phyloP scores from a whole-genome alignment of 2,329 filamentous ascomycete species.

The Fusarium fujikuroi region DNA sequence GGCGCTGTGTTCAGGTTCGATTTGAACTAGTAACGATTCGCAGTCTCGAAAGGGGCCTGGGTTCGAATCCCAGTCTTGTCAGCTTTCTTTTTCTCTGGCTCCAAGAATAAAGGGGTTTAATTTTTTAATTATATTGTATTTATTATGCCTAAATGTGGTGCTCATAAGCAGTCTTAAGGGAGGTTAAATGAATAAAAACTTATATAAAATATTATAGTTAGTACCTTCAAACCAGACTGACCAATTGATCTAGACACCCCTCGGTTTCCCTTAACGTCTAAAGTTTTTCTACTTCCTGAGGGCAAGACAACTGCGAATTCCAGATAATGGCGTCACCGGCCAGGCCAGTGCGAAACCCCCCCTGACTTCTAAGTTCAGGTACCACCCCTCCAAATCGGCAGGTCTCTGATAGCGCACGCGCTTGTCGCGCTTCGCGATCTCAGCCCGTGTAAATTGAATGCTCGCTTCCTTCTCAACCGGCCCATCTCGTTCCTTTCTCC shows the following conservation, averaged over 20 bases:
- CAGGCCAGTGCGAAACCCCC: conserved; percentile 20
- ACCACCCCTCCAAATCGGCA: conserved; percentile 20
- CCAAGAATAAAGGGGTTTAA: not conserved
- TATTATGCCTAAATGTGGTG: not conserved
- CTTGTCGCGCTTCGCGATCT: conserved; percentile 34
- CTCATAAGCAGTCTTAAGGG: not conserved
- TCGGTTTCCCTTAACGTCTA: not conserved
- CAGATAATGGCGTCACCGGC: conserved; percentile 19
- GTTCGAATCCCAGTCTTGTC: conserved; percentile 40
- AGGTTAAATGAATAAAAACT: not conserved
- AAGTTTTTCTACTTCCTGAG: not conserved
- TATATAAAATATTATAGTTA: not conserved
- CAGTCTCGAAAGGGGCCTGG: too few relatives aligned
- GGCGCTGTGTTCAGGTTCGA: conserved; percentile 40
- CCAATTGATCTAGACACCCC: not conserved
- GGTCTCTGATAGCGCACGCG: conserved; percentile 23
- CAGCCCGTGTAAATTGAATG: conserved; percentile 35
- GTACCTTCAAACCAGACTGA: not conserved
- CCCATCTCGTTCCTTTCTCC: not conserved
- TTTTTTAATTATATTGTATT: not conserved
- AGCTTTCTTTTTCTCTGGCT: not conserved
- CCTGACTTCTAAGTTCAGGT: conserved; percentile 12
- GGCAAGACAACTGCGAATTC: not conserved
- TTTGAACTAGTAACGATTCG: conserved; percentile 30
- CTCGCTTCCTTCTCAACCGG: not conserved